These are phyloP conservation scores for Liriodendron chinense DNA, from an alignment of 164 flowering plant species.

Conservation along the genomic window DNA sequence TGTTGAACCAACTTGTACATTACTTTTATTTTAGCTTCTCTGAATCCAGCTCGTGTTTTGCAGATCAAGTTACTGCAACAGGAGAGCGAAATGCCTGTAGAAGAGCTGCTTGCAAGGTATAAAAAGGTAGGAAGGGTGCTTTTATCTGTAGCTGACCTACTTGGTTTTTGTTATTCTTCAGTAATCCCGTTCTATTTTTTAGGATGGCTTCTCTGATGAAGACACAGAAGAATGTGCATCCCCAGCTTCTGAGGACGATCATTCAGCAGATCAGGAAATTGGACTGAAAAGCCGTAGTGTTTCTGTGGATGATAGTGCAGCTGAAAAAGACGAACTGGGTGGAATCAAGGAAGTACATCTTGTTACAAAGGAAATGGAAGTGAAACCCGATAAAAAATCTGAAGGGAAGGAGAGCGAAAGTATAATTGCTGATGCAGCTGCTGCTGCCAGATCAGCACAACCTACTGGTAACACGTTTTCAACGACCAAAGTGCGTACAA, in stretches of 20 bases:
- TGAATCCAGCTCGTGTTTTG: slow-evolving; percentile 22
- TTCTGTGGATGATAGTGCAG: slow-evolving; percentile 27
- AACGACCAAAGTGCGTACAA: slow-evolving; percentile 92
- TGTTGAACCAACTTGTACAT: no score
- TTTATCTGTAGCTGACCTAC: not conserved
- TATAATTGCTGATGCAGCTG: slow-evolving; percentile 97
- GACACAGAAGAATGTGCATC: slow-evolving; percentile 42
- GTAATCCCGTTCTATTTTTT: slow-evolving; percentile 12
- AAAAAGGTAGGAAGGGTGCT: slow-evolving; percentile 45
- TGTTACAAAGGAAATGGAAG: slow-evolving; percentile 27
- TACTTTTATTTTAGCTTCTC: slow-evolving; percentile 6
- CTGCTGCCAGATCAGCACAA: slow-evolving; percentile 97
- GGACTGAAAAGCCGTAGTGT: slow-evolving; percentile 21
- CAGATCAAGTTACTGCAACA: slow-evolving; percentile 84
- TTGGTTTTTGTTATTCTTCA: not conserved
- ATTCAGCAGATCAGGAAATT: slow-evolving; percentile 24
- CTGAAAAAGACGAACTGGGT: slow-evolving; percentile 23
- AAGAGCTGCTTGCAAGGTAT: slow-evolving; percentile 84
- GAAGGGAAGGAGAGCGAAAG: slow-evolving; percentile 60
- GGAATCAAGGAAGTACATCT: slow-evolving; percentile 19
- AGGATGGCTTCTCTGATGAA: slow-evolving; percentile 30
- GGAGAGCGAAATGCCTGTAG: slow-evolving; percentile 86
- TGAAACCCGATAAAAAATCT: slow-evolving; percentile 19
- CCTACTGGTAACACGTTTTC: slow-evolving; percentile 97
- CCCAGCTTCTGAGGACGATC: slow-evolving; percentile 52